Conservation (phyloP, 2,329 filamentous ascomycete species). For the Lecanicillium sp. region DNA sequence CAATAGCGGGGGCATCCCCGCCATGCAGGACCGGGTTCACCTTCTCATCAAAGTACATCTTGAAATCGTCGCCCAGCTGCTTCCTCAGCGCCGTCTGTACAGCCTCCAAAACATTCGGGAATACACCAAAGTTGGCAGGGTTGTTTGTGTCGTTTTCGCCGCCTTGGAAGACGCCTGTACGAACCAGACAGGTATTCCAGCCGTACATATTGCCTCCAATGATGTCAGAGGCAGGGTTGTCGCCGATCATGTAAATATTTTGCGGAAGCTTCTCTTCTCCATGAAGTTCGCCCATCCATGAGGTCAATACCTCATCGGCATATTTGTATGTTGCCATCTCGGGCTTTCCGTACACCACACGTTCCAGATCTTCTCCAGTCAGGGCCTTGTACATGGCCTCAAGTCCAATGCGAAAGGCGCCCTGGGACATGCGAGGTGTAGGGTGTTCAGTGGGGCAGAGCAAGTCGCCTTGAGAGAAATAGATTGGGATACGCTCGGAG, state of each 20-base stretch:
- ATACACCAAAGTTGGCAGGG: constrained; percentile 70
- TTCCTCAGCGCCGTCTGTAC: constrained; percentile 55
- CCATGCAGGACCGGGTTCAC: constrained; percentile 60
- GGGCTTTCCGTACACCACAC: constrained; percentile 54
- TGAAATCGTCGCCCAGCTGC: constrained; percentile 66
- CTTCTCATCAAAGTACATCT: constrained; percentile 63
- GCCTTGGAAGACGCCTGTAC: constrained; percentile 72
- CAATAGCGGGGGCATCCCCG: constrained; percentile 16
- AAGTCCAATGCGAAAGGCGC: constrained; percentile 73
- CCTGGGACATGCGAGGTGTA: constrained; percentile 76
- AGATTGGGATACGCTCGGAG: constrained; percentile 57
- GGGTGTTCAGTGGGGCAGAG: constrained; percentile 78
- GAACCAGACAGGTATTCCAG: constrained; percentile 73
- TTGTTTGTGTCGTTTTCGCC: constrained; percentile 70
- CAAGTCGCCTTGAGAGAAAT: constrained; percentile 80
- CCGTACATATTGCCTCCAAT: constrained; percentile 66
- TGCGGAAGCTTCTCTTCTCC: constrained; percentile 58
- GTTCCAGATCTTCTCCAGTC: constrained; percentile 32
- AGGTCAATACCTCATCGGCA: constrained; percentile 48
- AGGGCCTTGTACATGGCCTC: constrained; percentile 67
- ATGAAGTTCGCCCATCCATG: constrained; percentile 72
- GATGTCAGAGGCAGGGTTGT: constrained; percentile 49
- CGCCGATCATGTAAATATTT: constrained; percentile 83
- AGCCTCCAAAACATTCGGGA: constrained; percentile 64
- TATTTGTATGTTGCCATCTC: constrained; percentile 67